phyloP scores from a whole-genome alignment of 2,329 filamentous ascomycete species.

The Talaromyces sp. region DNA sequence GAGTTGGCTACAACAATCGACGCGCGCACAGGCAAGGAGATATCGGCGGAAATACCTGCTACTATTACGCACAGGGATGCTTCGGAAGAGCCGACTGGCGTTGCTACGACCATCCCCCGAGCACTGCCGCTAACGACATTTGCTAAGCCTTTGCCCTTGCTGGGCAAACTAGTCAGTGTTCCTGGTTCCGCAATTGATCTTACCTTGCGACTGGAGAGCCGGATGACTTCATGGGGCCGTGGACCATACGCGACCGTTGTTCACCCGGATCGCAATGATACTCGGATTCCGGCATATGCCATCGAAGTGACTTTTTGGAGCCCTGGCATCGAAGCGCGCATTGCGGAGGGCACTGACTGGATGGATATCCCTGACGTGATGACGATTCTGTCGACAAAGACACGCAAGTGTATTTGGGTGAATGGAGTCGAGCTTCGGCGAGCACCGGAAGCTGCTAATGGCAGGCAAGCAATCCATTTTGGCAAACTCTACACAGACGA shows the following conservation, averaged over 20 bases:
- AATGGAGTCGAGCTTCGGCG: slow-evolving; percentile 65
- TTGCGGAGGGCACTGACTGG: slow-evolving; percentile 54
- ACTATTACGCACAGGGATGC: slow-evolving; percentile 15
- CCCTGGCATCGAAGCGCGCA: slow-evolving; percentile 58
- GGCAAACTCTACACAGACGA: slow-evolving; percentile 73
- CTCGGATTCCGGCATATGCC: slow-evolving; percentile 73
- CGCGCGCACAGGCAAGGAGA: slow-evolving; percentile 34
- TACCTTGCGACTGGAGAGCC: slow-evolving; percentile 60
- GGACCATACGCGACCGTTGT: slow-evolving; percentile 62
- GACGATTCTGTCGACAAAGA: slow-evolving; percentile 73
- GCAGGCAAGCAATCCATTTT: slow-evolving; percentile 50
- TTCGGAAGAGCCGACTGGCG: slow-evolving; percentile 10
- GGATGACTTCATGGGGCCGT: slow-evolving; percentile 73
- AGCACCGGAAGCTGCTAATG: slow-evolving; percentile 48
- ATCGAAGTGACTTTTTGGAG: slow-evolving; percentile 74
- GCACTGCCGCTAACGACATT: slow-evolving; percentile 16
- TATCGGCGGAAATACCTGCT: slow-evolving; percentile 21
- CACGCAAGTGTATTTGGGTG: slow-evolving; percentile 68
- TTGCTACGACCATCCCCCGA: slow-evolving; percentile 10
- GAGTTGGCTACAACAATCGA: slow-evolving; percentile 40
- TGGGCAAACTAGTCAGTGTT: slow-evolving; percentile 64
- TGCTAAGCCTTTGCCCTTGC: slow-evolving; percentile 33
- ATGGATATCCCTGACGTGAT: slow-evolving; percentile 52
- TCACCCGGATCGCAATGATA: slow-evolving; percentile 59
- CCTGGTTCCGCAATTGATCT: slow-evolving; percentile 61